Base-by-base conservation (phyloP, 371 early-diverging fungal species). In the Syncephalis fuscata region DNA sequence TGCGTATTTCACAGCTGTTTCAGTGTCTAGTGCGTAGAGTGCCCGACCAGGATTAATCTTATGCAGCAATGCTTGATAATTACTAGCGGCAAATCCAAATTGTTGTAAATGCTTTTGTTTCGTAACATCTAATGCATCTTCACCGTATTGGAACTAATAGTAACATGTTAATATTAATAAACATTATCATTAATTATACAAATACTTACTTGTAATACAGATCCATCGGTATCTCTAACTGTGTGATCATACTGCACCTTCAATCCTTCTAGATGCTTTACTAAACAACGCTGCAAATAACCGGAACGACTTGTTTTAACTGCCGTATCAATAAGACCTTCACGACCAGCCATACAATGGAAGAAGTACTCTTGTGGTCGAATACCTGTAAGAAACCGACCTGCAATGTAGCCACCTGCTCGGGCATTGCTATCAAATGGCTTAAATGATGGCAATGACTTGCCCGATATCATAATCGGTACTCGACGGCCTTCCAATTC, bases 301-400 rank as follows among this genome's bases (percentile, higher is more conserved):
- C 99, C 99, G 9, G 98, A 97, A 60, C 95, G 85, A 39, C 97
- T 87, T 0, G 99, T 99, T 72, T 99, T 99, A 64, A 99, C 98
- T 50, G 99, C 99, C 1, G 99, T 99, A 74, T 99, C 99, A 57
- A 99, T 97, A 21, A 99, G 71, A 57, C 99, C 99, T 79, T 99
- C 99, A 69, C 99, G 92, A 60, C 99, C 99, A 54, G 99, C 99
- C 99, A 99, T 99, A 65, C 93, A 93, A 68, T 81, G 82, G 74
- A 84, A 88, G 61, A 82, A 83, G 64, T 77, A 87, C 61, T 82
- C 85, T 56, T 93, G 92, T 20, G 97, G 95, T 56, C 86, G 84
- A 57, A 99, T 89, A 44, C 99, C 99, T 2, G 97, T 96, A 76
- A 99, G 83, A 87, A 99, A 99, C 58, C 99, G 85, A 51, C 93